phyloP scores from a whole-genome alignment of 257 asterid species.

The Schizonepeta tenuifolia region DNA sequence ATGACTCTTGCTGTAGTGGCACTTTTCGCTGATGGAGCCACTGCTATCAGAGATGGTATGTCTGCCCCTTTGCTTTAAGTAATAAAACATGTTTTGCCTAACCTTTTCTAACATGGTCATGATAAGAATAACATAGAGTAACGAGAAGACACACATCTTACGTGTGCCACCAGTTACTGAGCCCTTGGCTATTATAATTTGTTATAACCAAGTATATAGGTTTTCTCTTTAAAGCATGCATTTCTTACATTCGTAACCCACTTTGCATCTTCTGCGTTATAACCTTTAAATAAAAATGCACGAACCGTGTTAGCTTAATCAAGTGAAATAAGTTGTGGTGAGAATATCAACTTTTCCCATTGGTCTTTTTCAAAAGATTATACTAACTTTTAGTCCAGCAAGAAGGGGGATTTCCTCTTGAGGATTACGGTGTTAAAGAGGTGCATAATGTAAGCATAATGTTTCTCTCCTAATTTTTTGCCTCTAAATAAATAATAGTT shows the following conservation, averaged over 20 bases:
- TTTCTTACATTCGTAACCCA: no score
- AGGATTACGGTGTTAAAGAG: no score
- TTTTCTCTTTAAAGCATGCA: neutral
- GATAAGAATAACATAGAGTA: conserved; percentile 1
- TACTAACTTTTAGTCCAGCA: no score
- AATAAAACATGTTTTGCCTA: neutral
- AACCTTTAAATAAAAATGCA: neutral
- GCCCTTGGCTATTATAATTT: neutral
- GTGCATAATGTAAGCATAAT: neutral
- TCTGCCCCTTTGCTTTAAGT: neutral
- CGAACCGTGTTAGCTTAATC: neutral
- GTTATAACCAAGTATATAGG: neutral
- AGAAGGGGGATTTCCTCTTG: no score
- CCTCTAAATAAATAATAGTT: neutral
- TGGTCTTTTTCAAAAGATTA: no score
- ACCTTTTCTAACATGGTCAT: neutral
- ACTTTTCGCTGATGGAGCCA: conserved; percentile 93
- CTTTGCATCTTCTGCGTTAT: neutral
- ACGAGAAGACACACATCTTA: neutral
- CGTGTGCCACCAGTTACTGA: neutral
- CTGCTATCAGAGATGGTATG: conserved; percentile 93
- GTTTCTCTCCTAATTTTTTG: neutral
- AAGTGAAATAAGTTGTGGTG: no score
- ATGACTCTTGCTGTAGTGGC: conserved; percentile 99
- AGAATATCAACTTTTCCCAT: no score